A percentile compares a stretch with the other conserved stretches of the same genome.
Conservation (phyloP, 2,329 filamentous ascomycete species). For the Colletotrichum sp. region DNA sequence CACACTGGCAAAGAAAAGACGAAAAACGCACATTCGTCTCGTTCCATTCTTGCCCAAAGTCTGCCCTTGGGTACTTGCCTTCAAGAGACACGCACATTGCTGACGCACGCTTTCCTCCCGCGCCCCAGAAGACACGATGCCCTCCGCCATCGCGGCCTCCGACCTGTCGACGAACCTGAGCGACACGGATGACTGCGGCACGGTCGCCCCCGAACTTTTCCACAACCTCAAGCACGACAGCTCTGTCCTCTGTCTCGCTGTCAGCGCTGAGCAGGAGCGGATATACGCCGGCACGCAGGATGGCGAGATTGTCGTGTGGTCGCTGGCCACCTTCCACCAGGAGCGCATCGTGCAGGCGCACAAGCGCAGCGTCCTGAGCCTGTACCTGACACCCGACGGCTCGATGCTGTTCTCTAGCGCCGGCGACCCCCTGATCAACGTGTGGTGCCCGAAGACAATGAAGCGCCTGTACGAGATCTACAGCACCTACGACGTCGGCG, state of each 20-base stretch:
- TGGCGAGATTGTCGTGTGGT: conserved; percentile 93
- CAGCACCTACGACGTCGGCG: conserved; percentile 91
- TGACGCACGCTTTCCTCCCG: neutral
- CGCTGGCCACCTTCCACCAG: conserved; percentile 84
- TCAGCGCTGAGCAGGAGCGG: conserved; percentile 77
- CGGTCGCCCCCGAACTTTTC: conserved; percentile 63
- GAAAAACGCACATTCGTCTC: neutral
- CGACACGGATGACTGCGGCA: conserved; percentile 28
- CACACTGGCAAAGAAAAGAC: neutral
- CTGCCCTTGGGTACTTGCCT: neutral
- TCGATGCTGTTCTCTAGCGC: conserved; percentile 88
- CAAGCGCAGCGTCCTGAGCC: conserved; percentile 85
- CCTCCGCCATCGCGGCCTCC: conserved; percentile 14
- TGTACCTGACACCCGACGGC: conserved; percentile 79
- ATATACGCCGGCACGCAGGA: conserved; percentile 94
- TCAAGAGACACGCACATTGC: neutral
- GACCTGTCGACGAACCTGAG: conserved; percentile 22
- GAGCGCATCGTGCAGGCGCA: conserved; percentile 84
- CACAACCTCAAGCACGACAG: conserved; percentile 80
- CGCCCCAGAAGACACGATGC: conserved; percentile 21
- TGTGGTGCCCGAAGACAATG: conserved; percentile 84
- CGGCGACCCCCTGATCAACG: conserved; percentile 91
- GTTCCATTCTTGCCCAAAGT: neutral
- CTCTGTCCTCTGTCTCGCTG: conserved; percentile 81
- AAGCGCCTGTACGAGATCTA: conserved; percentile 86